Percentiles rank a stretch among this genome's conserved stretches.
Conservation (phyloP, 2,329 filamentous ascomycete genomes). For the Amesomyces nigricolor region DNA sequence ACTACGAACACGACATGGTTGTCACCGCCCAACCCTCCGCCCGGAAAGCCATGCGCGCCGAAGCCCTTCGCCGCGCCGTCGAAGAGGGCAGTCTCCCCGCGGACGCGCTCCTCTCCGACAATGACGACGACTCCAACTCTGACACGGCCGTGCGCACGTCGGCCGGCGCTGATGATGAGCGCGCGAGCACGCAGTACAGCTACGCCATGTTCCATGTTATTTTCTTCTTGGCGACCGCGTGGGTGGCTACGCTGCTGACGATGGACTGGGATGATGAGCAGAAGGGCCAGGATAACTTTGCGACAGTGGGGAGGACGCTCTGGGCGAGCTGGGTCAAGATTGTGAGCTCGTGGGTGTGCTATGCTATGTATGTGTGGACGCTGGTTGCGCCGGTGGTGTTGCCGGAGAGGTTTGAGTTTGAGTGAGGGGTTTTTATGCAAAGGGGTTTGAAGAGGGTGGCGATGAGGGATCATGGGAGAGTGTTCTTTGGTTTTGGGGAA, state of each 20-base stretch:
- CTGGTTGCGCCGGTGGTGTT: conserved; percentile 78
- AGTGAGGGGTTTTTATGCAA: conserved; percentile 22
- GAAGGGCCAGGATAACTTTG: conserved; percentile 61
- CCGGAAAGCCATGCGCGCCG: conserved; percentile 86
- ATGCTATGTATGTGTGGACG: conserved; percentile 90
- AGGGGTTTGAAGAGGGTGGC: no score
- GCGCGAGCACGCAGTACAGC: conserved; percentile 85
- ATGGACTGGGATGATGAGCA: conserved; percentile 67
- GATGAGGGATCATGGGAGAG: no score
- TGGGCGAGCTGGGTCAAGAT: conserved; percentile 99
- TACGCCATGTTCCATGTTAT: conserved; percentile 96
- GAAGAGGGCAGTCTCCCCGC: conserved; percentile 89
- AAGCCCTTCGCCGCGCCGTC: conserved; percentile 84
- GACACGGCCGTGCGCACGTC: conserved; percentile 29
- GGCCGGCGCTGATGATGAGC: conserved; percentile 77
- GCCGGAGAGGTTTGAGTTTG: conserved; percentile 76
- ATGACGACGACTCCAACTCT: conserved; percentile 49
- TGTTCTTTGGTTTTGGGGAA: no score
- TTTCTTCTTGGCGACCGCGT: conserved; percentile 92
- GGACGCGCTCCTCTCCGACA: conserved; percentile 74
- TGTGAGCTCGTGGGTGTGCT: conserved; percentile 94
- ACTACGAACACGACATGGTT: conserved; percentile 76
- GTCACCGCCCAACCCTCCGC: conserved; percentile 74
- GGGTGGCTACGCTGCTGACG: conserved; percentile 83
- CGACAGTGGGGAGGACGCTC: conserved; percentile 88